These are phyloP conservation scores for Periconia sp. DNA, from an alignment of 2,329 filamentous ascomycete genomes.

Conservation along the genomic window DNA sequence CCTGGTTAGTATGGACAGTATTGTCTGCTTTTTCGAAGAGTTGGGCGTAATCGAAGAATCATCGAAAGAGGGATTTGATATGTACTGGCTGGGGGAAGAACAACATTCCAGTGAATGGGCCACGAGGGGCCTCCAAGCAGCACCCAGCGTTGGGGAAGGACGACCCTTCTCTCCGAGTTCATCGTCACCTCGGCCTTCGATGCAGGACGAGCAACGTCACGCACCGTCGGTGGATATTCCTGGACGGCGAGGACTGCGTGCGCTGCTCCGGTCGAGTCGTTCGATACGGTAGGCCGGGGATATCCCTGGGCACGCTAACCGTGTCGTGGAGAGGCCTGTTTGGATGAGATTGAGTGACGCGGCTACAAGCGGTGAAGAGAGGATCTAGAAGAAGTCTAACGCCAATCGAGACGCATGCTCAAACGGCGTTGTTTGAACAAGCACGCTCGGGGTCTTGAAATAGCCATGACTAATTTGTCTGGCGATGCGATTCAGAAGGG, in stretches of 20 bases:
- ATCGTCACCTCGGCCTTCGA: background rate
- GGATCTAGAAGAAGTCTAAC: background rate
- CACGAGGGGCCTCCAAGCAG: constrained; percentile 1
- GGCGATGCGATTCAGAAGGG: background rate
- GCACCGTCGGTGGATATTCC: constrained; percentile 4
- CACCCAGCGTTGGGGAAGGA: constrained; percentile 12
- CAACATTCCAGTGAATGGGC: background rate
- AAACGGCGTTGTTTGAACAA: background rate
- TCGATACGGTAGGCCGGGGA: constrained; percentile 3
- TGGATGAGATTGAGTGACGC: background rate
- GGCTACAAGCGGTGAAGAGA: background rate
- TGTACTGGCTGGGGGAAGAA: constrained; percentile 31
- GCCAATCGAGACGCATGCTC: background rate
- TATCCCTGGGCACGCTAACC: background rate
- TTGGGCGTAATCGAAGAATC: constrained; percentile 38
- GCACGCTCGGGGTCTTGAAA: background rate
- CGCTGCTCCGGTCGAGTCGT: constrained; percentile 7
- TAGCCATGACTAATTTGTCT: background rate
- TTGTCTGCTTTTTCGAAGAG: constrained; percentile 46
- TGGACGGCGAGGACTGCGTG: constrained; percentile 6
- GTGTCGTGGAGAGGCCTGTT: background rate
- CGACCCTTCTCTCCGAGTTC: constrained; percentile 5
- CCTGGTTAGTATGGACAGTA: constrained; percentile 36
- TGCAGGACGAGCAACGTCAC: background rate
- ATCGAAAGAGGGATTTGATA: constrained; percentile 33